Evolutionary conservation across 306 rosid genomes (phyloP).

Genomic region (Cucurbita argyrosperma): DNA sequence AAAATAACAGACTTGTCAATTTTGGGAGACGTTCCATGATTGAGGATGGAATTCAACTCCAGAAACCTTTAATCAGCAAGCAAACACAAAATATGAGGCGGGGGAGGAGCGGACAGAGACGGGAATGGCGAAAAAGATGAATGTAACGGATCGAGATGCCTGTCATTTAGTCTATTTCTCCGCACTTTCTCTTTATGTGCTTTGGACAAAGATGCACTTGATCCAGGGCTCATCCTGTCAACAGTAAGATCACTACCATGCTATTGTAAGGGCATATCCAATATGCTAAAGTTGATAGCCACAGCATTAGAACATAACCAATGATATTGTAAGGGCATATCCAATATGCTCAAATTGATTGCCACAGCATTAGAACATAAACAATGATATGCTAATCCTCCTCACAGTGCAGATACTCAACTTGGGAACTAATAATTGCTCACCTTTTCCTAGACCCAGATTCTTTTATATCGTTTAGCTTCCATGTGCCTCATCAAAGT

Average conservation of each 20-base stretch:
- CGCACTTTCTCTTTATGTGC: constrained; percentile 87
- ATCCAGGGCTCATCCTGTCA: constrained; percentile 46
- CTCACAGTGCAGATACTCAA: neutral
- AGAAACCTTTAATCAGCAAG: constrained; percentile 40
- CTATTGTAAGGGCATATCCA: neutral
- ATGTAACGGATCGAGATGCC: constrained; percentile 26
- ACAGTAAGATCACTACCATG: neutral
- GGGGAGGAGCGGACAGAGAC: constrained; percentile 14
- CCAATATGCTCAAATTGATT: neutral
- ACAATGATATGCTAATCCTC: neutral
- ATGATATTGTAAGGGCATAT: neutral
- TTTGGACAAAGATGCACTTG: constrained; percentile 46
- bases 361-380: no score
- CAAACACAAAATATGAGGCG: constrained; percentile 20
- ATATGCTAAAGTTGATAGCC: neutral
- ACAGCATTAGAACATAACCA: no score
- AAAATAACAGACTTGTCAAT: constrained; percentile 62
- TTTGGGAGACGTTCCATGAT: constrained; percentile 67
- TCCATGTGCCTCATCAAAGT: constrained; percentile 28
- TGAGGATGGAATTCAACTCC: constrained; percentile 68
- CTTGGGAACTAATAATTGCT: neutral
- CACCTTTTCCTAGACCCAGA: constrained; percentile 58
- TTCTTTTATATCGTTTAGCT: constrained; percentile 29
- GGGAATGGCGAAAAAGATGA: constrained; percentile 3
- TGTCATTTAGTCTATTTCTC: constrained; percentile 81